phyloP scores from a whole-genome alignment of 768 basidiomycete species.

The Kwoniella sp. region DNA sequence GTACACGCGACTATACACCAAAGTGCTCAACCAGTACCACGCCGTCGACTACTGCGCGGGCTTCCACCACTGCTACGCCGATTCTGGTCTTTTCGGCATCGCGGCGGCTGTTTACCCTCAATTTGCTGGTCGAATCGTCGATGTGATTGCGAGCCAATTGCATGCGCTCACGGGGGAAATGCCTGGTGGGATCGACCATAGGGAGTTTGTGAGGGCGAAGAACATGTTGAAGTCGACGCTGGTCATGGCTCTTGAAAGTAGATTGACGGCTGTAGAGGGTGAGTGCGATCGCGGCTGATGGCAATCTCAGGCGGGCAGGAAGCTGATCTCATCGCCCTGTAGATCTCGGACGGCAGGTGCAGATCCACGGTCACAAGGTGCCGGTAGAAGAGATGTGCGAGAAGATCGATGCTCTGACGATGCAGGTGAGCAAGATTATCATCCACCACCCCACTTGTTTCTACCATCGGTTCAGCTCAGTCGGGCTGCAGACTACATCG shows the following conservation, averaged over 20 bases:
- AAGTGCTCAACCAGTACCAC: slow-evolving; percentile 91
- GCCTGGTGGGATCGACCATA: slow-evolving; percentile 55
- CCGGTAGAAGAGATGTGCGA: slow-evolving; percentile 87
- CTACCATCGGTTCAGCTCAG: background rate
- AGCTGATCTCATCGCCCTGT: slow-evolving; percentile 62
- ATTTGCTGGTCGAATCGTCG: slow-evolving; percentile 67
- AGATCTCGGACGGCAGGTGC: slow-evolving; percentile 84
- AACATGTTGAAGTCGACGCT: slow-evolving; percentile 91
- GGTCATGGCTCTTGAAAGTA: slow-evolving; percentile 92
- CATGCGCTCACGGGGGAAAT: slow-evolving; percentile 69
- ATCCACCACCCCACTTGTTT: background rate
- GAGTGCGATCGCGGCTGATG: slow-evolving; percentile 28
- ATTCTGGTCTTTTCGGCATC: slow-evolving; percentile 89
- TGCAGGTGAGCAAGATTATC: slow-evolving; percentile 52
- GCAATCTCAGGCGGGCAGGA: background rate
- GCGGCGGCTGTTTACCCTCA: slow-evolving; percentile 79
- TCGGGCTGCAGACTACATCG: background rate
- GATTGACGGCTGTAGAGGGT: slow-evolving; percentile 60
- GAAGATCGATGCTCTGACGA: slow-evolving; percentile 75
- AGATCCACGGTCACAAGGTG: slow-evolving; percentile 83
- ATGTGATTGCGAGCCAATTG: slow-evolving; percentile 84
- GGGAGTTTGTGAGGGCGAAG: slow-evolving; percentile 82
- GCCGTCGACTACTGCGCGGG: slow-evolving; percentile 92
- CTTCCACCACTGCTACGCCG: slow-evolving; percentile 96
- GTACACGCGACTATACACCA: slow-evolving; percentile 95